A percentile compares a stretch with the other conserved stretches of the same genome.
These are phyloP conservation scores for Lactarius pseudohatsudake DNA, from an alignment of 768 basidiomycete genomes.

Conservation along the genomic window DNA sequence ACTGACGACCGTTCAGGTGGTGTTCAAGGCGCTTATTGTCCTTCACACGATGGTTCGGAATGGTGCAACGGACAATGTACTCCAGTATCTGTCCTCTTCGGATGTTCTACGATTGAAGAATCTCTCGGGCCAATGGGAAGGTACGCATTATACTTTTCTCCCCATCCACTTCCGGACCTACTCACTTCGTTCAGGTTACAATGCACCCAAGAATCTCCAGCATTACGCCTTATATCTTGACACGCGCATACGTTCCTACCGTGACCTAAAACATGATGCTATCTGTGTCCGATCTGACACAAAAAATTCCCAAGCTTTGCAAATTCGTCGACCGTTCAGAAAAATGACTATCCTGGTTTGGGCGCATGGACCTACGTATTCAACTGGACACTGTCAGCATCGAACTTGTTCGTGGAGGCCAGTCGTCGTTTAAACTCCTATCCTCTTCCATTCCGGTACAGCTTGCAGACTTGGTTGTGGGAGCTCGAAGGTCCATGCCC, in stretches of 20 bases:
- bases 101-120: conserved; percentile 83
- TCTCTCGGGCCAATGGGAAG: conserved; percentile 87
- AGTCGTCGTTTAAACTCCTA: too few species aligned
- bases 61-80: conserved; percentile 92
- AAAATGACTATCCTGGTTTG: too few species aligned
- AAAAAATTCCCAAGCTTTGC: conserved; percentile 33
- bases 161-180: background rate
- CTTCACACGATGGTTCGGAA: conserved; percentile 96
- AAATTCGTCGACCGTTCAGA: too few species aligned
- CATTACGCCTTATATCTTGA: conserved; percentile 90
- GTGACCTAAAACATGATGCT: conserved; percentile 90
- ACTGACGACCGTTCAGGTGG: conserved; percentile 56
- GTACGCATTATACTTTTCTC: conserved; percentile 42
- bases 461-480: too few species aligned
- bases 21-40: conserved; percentile 97
- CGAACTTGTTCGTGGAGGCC: too few species aligned
- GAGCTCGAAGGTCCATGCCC: too few species aligned
- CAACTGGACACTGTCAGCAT: too few species aligned
- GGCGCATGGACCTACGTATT: too few species aligned
- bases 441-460: too few species aligned
- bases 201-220: conserved; percentile 81
- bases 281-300: conserved; percentile 91
- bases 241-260: conserved; percentile 81
- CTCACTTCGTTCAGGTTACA: conserved; percentile 58
- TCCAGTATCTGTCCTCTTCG: conserved; percentile 75